Evolutionary conservation across 768 basidiomycete species (phyloP), one percentile per base, ranked within the genome.

Genomic region (Cystoderma amianthinum): DNA sequence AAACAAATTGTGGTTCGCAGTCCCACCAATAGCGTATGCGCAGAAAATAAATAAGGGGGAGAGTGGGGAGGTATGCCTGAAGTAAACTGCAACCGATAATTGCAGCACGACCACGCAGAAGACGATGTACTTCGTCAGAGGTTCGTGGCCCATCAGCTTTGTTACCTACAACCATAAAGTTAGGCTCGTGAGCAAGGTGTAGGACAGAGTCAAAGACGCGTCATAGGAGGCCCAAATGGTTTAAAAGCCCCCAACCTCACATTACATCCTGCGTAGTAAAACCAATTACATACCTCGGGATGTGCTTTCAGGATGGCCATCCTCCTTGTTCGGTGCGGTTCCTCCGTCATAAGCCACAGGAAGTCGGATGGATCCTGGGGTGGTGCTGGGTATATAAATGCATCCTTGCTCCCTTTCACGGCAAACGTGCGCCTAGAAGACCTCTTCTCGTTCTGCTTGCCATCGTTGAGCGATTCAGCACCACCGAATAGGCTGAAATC

Each of bases 331-430:
- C 95, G 78, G 62, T 99, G 96, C 2, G 96, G 96, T 56, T 99
- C 96, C 63, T 99, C 96, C 0, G 91, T 96, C 82, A 97, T 88
- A 34, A 94, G 56, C 96, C 96, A 99, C 21, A 97, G 70, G 54
- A 96, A 98, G 51, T 98, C 95, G 0, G 69, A 60, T 1, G 88
- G 85, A 52, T 92, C 81, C 56, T 82, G 80, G 0, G 84, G 83
- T 2, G 78, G 78, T 4, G 62, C 69, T 15, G 67, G 59, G 51
- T 74, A 60, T 2, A 63, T 58, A 30, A 55, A 57, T 6, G 65
- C 72, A 45, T 72, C 53, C 44, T 68, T 64, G 33, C 70, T 48
- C 3, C 69, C 67, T n/a, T 61, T 60, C 2, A 61, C 49, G 37
- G 73, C 60, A 34, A 68, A 67, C 0, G 77, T 77, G 35, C 76